Evolutionary conservation across 1,139 yeast species (phyloP), one percentile per base, ranked within the genome.

Genomic region (Suhomyces bribrorum): DNA sequence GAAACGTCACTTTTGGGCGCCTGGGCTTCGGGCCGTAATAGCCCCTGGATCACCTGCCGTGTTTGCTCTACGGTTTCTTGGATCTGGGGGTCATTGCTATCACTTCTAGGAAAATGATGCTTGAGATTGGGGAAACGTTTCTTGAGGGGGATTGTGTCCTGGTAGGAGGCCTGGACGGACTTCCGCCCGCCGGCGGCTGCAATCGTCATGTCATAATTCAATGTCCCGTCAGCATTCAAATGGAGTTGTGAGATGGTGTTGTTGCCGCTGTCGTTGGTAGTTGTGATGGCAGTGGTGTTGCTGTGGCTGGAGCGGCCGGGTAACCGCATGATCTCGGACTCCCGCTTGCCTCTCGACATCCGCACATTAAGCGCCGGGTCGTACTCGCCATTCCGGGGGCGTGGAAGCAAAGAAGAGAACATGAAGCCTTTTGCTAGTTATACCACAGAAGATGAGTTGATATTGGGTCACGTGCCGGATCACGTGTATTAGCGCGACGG

Each of bases 121-220:
- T 61, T 63, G 40, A 72, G 53, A 32, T 66, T 61, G 12, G 77
- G 77, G 40, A 53, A 69, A 37, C 62, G 53, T 32, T 51, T 50
- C 44, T 72, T 72, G 33, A 72, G 53, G 0, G 77, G 76, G 4
- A 72, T 59, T 2, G 76, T 71, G 31, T 67, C 73, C 35, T 64
- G 67, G 42, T 59, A 63, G 1, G 67, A 49, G 1, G 66, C 51
- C 37, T 62, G 66, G 12, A 53, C 57, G n/a, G 36, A 42, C 20
- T 37, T 32, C 11, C 41, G 39, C 4, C 41, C 43, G 8, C 27
- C 33, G 3, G 60, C 46, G 2, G 49, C 36, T 0, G 64, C 60
- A 3, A 62, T 53, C 1, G 70, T 62, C 11, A 48, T 36, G 29
- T 52, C 54, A 43, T 61, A 61, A 43, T 66, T 58, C 22, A 65